Conservation (phyloP, 2,329 filamentous ascomycete species). For the Botrytis hyacinthi region DNA sequence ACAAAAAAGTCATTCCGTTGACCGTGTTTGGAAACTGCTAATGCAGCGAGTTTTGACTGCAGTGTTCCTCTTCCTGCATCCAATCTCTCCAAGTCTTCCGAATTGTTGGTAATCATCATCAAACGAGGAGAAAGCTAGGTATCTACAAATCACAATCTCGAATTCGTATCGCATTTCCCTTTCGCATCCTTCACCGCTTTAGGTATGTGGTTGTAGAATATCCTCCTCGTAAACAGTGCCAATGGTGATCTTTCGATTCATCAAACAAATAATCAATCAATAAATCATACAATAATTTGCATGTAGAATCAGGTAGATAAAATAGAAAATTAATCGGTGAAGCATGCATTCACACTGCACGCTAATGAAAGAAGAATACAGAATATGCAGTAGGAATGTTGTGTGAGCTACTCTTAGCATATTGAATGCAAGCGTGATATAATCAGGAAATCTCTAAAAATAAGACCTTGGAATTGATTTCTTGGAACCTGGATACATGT, state of each 20-base stretch:
- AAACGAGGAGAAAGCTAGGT: background rate
- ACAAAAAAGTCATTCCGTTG: background rate
- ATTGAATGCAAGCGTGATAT: slow-evolving; percentile 1
- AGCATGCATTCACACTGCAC: background rate
- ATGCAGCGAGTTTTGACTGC: background rate
- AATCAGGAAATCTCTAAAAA: background rate
- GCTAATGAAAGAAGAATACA: slow-evolving; percentile 6
- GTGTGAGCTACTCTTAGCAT: background rate
- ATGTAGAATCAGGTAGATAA: background rate
- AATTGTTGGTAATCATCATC: slow-evolving; percentile 11
- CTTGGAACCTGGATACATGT: background rate
- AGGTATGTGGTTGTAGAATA: background rate
- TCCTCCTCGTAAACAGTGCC: slow-evolving; percentile 6
- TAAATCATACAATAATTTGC: background rate
- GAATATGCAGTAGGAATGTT: background rate
- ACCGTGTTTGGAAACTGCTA: background rate
- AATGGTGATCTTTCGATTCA: background rate
- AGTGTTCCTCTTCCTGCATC: slow-evolving; percentile 3
- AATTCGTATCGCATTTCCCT: background rate
- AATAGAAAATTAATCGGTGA: background rate
- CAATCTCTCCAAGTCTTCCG: slow-evolving; percentile 12
- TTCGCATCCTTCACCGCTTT: slow-evolving; percentile 9
- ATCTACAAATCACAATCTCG: slow-evolving; percentile 3
- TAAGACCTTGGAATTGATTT: background rate
- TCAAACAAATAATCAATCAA: background rate